Evolutionary conservation across 768 basidiomycete genomes (phyloP).

Genomic region (Agaricus subrufescens): DNA sequence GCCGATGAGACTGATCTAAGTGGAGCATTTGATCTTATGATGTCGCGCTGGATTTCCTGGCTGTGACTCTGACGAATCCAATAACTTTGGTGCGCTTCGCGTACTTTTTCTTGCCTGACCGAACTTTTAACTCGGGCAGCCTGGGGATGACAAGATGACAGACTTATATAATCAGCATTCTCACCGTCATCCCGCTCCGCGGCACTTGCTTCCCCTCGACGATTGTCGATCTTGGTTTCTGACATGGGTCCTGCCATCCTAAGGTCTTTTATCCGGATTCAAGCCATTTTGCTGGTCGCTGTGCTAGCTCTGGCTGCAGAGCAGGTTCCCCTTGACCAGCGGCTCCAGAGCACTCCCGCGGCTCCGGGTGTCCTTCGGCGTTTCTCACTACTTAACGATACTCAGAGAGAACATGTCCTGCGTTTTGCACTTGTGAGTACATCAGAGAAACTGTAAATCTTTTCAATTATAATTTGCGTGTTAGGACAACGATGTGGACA

Average conservation of each 20-base stretch:
- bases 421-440: constrained; percentile 6
- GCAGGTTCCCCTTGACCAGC: not conserved
- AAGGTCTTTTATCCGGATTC: not conserved
- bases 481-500: constrained; percentile 41
- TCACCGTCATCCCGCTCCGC: not conserved
- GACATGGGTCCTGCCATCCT: not conserved
- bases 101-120: no score
- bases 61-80: no score
- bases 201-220: not conserved
- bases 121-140: no score
- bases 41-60: no score
- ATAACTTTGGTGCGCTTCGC: no score
- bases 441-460: not conserved
- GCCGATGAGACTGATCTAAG: no score
- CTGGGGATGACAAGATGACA: not conserved
- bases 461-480: not conserved
- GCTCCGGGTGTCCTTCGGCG: constrained; percentile 9
- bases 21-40: no score
- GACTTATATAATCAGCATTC: constrained; percentile 3
- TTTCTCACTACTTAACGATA: constrained; percentile 2
- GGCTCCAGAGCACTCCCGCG: not conserved
- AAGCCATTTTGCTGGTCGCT: not conserved
- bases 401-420: constrained; percentile 2
- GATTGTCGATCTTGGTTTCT: not conserved
- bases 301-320: not conserved